Percentiles rank a stretch among this genome's conserved stretches.
Evolutionary conservation across 345 rosid genomes (phyloP).

Genomic region (Tarenaya hassleriana): DNA sequence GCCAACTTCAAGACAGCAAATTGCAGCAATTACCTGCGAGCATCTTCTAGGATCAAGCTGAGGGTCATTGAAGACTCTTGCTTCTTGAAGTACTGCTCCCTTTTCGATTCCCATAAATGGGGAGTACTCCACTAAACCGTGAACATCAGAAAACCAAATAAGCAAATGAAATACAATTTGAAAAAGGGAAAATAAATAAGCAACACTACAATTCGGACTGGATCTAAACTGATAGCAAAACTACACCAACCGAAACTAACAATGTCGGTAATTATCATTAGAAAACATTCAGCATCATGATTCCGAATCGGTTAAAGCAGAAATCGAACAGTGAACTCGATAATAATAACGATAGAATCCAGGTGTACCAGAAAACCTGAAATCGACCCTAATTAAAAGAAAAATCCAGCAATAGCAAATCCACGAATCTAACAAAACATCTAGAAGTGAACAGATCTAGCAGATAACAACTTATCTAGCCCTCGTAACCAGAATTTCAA

Average conservation of each 20-base stretch:
- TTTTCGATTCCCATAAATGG: constrained; percentile 96
- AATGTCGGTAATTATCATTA: background rate
- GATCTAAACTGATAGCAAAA: background rate
- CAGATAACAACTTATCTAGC: background rate
- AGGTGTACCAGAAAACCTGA: background rate
- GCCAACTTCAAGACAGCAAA: constrained; percentile 2
- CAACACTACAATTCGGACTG: background rate
- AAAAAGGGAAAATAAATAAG: no score
- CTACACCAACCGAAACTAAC: background rate
- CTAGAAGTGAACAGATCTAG: background rate
- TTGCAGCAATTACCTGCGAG: constrained; percentile 61
- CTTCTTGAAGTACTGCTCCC: constrained; percentile 98
- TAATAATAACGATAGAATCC: background rate
- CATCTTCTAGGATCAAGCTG: constrained; percentile 97
- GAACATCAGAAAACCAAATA: background rate
- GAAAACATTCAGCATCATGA: background rate
- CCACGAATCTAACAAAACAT: background rate
- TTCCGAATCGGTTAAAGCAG: background rate
- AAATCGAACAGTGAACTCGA: background rate
- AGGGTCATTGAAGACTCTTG: constrained; percentile 94
- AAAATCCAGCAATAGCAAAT: background rate
- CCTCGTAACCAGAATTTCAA: background rate
- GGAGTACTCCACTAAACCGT: constrained; percentile 65
- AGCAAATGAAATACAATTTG: background rate
- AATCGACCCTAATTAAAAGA: background rate